Conservation (phyloP, 2,329 filamentous ascomycete genomes). For the Bipolaris cookei region DNA sequence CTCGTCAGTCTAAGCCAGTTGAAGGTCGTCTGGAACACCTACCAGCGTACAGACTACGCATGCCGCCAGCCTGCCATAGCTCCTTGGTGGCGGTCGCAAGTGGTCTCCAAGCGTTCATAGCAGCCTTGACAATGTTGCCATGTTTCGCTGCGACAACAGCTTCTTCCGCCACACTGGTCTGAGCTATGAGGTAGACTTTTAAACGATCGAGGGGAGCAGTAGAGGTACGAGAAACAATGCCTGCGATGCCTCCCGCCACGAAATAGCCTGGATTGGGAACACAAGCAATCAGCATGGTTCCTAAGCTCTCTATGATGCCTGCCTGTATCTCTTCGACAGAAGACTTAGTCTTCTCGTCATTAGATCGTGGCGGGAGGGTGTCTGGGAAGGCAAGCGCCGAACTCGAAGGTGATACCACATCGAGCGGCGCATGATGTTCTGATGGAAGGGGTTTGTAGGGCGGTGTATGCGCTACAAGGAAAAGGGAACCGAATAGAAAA, state of each 20-base stretch:
- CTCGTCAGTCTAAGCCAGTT: conserved; percentile 24
- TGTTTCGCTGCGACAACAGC: conserved; percentile 71
- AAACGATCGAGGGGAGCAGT: conserved; percentile 95
- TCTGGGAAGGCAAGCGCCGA: conserved; percentile 34
- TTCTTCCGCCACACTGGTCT: conserved; percentile 69
- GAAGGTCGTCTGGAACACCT: conserved; percentile 40
- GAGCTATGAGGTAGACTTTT: conserved; percentile 96
- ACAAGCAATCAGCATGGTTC: conserved; percentile 61
- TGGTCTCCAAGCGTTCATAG: conserved; percentile 70
- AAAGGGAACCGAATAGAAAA: conserved; percentile 76
- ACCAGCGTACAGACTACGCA: conserved; percentile 93
- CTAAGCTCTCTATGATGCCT: conserved; percentile 44
- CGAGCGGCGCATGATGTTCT: conserved; percentile 33
- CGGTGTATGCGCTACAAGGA: conserved; percentile 67
- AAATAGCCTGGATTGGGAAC: conserved; percentile 96
- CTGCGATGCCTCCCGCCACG: conserved; percentile 90
- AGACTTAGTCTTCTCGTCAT: conserved; percentile 34
- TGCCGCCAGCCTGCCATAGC: conserved; percentile 83
- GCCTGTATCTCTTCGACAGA: conserved; percentile 37
- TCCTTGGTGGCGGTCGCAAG: conserved; percentile 76
- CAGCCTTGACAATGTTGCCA: conserved; percentile 69
- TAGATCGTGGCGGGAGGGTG: conserved; percentile 47
- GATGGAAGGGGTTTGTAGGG: conserved; percentile 39
- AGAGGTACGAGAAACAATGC: conserved; percentile 91
- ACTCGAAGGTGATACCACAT: conserved; percentile 35